These are phyloP conservation scores for Emericellopsis terricola DNA, from an alignment of 495 filamentous ascomycete species.

Conservation along the genomic window DNA sequence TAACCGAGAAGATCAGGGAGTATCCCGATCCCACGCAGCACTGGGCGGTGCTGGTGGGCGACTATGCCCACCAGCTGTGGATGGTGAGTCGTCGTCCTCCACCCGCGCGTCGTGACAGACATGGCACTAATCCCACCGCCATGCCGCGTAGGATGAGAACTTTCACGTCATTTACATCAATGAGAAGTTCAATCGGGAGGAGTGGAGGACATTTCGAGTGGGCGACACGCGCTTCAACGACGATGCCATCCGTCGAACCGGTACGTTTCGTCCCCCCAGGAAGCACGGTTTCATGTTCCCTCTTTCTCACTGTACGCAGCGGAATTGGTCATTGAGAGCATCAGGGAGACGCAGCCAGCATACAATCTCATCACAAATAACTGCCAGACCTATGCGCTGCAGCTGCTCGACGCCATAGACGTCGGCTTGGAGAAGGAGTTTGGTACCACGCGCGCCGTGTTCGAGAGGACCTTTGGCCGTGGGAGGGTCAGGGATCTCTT, in stretches of 20 bases:
- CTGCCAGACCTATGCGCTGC: constrained; percentile 28
- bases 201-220: constrained; percentile 21
- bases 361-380: constrained; percentile 32
- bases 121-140: not conserved
- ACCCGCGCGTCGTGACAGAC: not conserved
- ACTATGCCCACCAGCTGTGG: constrained; percentile 26
- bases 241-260: constrained; percentile 22
- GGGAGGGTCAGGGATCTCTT: constrained; percentile 22
- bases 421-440: constrained; percentile 19
- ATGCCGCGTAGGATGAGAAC: constrained; percentile 26
- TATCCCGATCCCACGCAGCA: constrained; percentile 32
- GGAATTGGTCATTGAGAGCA: constrained; percentile 24
- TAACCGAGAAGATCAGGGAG: constrained; percentile 19
- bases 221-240: constrained; percentile 28
- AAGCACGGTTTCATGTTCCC: not conserved
- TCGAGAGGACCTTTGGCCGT: constrained; percentile 17
- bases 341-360: constrained; percentile 16
- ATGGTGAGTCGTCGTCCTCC: constrained; percentile 10
- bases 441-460: constrained; percentile 22
- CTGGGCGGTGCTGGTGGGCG: constrained; percentile 28
- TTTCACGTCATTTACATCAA: constrained; percentile 28
- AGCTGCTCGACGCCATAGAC: constrained; percentile 23
- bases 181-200: constrained; percentile 10
- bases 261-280: constrained; percentile 11
- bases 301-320: constrained; percentile 5